These are phyloP conservation scores for Plasmodium ovale DNA, from an alignment of 169 alveolate genomes.

Conservation along the genomic window DNA sequence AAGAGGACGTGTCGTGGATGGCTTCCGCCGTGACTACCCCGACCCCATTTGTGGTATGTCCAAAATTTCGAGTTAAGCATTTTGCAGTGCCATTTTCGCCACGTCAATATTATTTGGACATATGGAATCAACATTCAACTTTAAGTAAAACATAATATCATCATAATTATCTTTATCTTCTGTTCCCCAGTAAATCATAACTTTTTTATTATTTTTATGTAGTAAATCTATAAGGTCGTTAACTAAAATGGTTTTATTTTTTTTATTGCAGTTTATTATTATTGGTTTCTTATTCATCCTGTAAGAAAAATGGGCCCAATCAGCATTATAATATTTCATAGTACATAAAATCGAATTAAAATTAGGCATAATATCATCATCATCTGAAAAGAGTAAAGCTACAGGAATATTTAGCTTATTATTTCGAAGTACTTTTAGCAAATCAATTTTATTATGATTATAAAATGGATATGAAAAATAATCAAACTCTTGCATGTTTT, in stretches of 20 bases:
- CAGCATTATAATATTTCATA: conserved; percentile 57
- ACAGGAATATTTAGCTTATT: conserved; percentile 56
- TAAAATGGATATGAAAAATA: conserved; percentile 8
- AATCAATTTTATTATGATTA: conserved; percentile 16
- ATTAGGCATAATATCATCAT: conserved; percentile 63
- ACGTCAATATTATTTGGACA: conserved; percentile 53
- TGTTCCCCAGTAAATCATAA: conserved; percentile 76
- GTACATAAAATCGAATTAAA: conserved; percentile 6
- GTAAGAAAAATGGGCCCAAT: conserved; percentile 72
- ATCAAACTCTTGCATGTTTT: background rate
- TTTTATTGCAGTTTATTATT: conserved; percentile 14
- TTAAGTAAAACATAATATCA: conserved; percentile 36
- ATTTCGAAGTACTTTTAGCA: conserved; percentile 30
- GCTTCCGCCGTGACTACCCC: too few relatives aligned
- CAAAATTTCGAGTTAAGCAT: background rate
- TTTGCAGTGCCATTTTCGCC: conserved; percentile 39
- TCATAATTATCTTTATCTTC: conserved; percentile 53
- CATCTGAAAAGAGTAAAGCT: conserved; percentile 61
- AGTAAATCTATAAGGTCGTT: conserved; percentile 16
- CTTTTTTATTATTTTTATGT: conserved; percentile 54
- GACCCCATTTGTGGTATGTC: too few relatives aligned
- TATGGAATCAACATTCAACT: conserved; percentile 51
- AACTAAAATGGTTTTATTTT: background rate
- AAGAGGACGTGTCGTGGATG: too few relatives aligned
- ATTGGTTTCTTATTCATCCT: conserved; percentile 12